Conservation (phyloP, 352 stramenopile genomes). For the Pythium guiyangense region DNA sequence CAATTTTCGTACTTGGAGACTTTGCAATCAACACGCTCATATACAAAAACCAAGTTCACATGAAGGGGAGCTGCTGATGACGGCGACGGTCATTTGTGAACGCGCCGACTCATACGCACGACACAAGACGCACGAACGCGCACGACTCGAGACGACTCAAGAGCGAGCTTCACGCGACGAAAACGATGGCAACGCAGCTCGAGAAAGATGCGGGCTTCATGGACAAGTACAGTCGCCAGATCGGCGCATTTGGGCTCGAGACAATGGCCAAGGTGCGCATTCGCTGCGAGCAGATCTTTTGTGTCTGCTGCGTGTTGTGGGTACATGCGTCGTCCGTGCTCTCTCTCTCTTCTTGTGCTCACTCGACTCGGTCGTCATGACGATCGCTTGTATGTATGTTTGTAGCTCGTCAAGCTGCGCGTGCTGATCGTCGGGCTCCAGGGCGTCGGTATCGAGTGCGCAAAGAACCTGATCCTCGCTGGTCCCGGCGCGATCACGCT, state of each 20-base stretch:
- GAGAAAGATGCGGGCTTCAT: conserved; percentile 89
- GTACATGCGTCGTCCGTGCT: not conserved
- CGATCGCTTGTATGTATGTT: too few relatives aligned
- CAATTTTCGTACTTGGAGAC: too few relatives aligned
- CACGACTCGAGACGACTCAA: conserved; percentile 12
- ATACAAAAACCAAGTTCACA: too few relatives aligned
- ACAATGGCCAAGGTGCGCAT: conserved; percentile 85
- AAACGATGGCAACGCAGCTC: conserved; percentile 60
- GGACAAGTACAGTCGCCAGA: conserved; percentile 93
- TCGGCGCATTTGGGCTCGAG: conserved; percentile 89
- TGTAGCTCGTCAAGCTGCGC: conserved; percentile 70
- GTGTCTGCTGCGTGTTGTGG: not conserved
- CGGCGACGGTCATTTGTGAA: too few relatives aligned
- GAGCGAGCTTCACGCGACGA: conserved; percentile 28
- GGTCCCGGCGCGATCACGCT: conserved; percentile 86
- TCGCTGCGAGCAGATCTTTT: not conserved
- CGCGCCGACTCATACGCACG: not conserved
- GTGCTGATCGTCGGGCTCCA: conserved; percentile 85
- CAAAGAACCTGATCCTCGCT: conserved; percentile 93
- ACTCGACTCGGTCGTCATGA: not conserved
- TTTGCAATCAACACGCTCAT: too few relatives aligned
- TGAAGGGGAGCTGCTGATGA: too few relatives aligned
- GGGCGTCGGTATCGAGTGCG: conserved; percentile 85
- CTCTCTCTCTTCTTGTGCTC: not conserved
- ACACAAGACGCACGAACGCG: conserved; percentile 8